Evolutionary conservation across 768 basidiomycete genomes (phyloP).

Genomic region (Suillus subalutaceus): DNA sequence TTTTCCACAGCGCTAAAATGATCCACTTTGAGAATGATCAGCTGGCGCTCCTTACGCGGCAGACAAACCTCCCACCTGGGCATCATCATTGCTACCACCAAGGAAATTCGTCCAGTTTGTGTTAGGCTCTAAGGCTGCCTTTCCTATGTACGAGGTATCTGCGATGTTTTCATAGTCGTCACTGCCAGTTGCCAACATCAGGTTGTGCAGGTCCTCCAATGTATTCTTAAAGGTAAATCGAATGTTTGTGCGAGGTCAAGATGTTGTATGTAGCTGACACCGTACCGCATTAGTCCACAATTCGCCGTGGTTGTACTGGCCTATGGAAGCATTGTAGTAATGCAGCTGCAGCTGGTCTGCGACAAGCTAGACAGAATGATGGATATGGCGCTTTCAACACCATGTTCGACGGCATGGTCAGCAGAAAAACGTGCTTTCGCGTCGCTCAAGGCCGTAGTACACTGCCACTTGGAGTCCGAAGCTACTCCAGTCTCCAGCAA

Average conservation of each 20-base stretch:
- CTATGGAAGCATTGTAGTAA: conserved; percentile 44
- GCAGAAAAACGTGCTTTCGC: conserved; percentile 18
- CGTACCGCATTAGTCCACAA: conserved; percentile 61
- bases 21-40: conserved; percentile 46
- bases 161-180: conserved; percentile 43
- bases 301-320: conserved; percentile 51
- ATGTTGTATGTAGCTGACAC: not conserved
- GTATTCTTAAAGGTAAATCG: conserved; percentile 46
- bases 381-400: not conserved
- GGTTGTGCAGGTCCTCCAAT: conserved; percentile 57
- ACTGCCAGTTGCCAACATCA: conserved; percentile 54
- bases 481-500: conserved; percentile 10
- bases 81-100: conserved; percentile 55
- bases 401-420: not conserved
- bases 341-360: conserved; percentile 30
- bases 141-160: conserved; percentile 49
- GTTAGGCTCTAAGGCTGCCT: conserved; percentile 39
- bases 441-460: conserved; percentile 11
- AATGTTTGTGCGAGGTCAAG: not conserved
- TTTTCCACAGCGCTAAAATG: conserved; percentile 59
- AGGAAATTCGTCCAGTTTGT: conserved; percentile 49
- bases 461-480: conserved; percentile 10
- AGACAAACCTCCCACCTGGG: conserved; percentile 39
- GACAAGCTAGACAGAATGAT: conserved; percentile 23
- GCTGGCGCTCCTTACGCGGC: not conserved